Base-by-base conservation (phyloP, 129 eudicot genomes). In the Lonicera japonica region DNA sequence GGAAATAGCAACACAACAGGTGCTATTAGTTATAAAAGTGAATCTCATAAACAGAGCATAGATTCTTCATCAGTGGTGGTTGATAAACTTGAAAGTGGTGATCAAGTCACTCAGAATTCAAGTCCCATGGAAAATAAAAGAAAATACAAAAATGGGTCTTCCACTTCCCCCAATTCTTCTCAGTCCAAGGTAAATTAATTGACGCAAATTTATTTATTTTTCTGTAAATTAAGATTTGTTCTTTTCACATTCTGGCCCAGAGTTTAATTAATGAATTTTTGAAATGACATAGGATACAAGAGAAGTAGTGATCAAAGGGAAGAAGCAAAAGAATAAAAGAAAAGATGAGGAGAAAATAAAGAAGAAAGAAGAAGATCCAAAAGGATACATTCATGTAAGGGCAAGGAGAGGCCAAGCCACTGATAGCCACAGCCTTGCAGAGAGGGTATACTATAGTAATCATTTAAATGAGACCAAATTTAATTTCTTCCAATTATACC, bases 391-490 rank as follows among this genome's bases (percentile, higher is more conserved):
- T 60, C 74, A 70, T 41, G 74, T 70, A 10, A 60, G 74, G 40
- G 74, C 74, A 46, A 39, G 74, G 41, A 54, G 74, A 22, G 74
- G 74, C 22, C 67, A 70, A 55, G 74, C 74, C 1, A 70, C 74
- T 12, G 74, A 70, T 18, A 70, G 74, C 48, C 74, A 70, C 54
- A 60, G 67, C 61, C 56, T 70, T 5, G 74, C 74, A 25, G 74
- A 70, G 61, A 70, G 74, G 63, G 55, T 50, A 50, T 11, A 43
- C n/a, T n/a, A n/a, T n/a, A n/a, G n/a, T n/a, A n/a, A n/a, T n/a
- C 36, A 29, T 29, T 29, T 29, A 29, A 29, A 1, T 29, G 36
- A 29, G 36, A 29, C 36, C 2, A 29, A 29, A 29, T 29, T 29
- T 29, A 29, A 29, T 29, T 29, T 29, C 36, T 29, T 29, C 2